Base-by-base conservation (phyloP, 2,329 filamentous ascomycete genomes). In the Monilinia laxa region DNA sequence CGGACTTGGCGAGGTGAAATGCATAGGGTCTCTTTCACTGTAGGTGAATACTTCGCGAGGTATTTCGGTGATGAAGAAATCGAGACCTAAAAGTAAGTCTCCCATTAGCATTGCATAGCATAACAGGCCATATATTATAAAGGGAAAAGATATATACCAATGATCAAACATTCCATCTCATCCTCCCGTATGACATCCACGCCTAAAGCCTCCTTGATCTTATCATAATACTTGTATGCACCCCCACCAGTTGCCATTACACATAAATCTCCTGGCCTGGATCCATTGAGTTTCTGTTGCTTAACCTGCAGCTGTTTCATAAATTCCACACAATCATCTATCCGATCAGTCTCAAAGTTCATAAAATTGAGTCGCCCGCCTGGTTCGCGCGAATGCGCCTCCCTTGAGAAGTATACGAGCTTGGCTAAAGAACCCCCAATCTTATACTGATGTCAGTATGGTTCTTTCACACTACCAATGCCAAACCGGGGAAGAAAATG, bases 41-140 rank as follows among this genome's bases (percentile, higher is more conserved):
- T 98, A 98, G 25, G 93, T 97, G 76, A 99, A 99, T 65, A 99
- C 94, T 79, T 99, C 95, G 72, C 90, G 88, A 25, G 95, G 95
- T 68, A 99, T 98, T 77, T 98, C 93, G 71, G 92, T 96, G 76
- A 98, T 98, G 83, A 99, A 98, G 81, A 98, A 99, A 77, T 99
- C 95, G 54, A 99, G 87, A 16, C 94, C 93, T 92, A 73, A 69
- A 11, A 7, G 4, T 51, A 47, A 28, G 40, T 58, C 51, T 18
- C 23, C 47, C 23, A 35, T 65, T 20, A 65, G 63, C 47, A 31
- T 25, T 38, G 20, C 38, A 12, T 25, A 4, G 4, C 12, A 60
- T 18, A n/a, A 4, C 38, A 35, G 12, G 9, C 1, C 31, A 23
- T 23, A 9, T 40, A 9, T 9, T n/a, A 51, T n/a, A n/a, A 47